These are phyloP conservation scores for Annulohypoxylon bovei DNA, from an alignment of 495 filamentous ascomycete genomes.

Conservation along the genomic window DNA sequence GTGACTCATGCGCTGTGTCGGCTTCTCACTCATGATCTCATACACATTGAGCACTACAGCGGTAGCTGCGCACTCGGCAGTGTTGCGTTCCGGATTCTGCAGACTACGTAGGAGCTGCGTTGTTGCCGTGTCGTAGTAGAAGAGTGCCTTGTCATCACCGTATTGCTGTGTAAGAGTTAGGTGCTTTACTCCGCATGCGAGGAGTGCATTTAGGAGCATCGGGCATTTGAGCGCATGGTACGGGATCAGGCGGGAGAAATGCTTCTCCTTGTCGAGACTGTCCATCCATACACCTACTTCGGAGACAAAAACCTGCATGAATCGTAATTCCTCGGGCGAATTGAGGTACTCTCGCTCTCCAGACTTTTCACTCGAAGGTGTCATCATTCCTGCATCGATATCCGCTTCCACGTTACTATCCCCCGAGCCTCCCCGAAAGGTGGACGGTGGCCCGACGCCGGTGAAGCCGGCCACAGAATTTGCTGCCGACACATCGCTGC, in stretches of 20 bases:
- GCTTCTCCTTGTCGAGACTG: conserved; percentile 84
- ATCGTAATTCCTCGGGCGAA: conserved; percentile 77
- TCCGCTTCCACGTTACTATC: conserved; percentile 29
- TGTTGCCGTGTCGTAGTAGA: conserved; percentile 86
- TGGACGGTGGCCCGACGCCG: conserved; percentile 37
- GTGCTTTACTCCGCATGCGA: conserved; percentile 90
- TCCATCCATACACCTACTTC: conserved; percentile 97
- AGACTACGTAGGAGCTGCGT: conserved; percentile 74
- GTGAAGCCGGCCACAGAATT: conserved; percentile 45
- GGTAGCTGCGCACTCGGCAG: conserved; percentile 85
- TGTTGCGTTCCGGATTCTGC: conserved; percentile 85
- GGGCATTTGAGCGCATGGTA: conserved; percentile 83
- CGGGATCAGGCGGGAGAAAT: conserved; percentile 86
- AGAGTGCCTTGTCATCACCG: conserved; percentile 77
- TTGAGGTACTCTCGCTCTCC: conserved; percentile 67
- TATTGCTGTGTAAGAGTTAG: conserved; percentile 77
- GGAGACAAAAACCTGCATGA: conserved; percentile 91
- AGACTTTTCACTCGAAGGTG: conserved; percentile 59
- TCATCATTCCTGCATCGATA: conserved; percentile 54
- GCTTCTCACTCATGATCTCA: conserved; percentile 85
- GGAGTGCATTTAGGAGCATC: conserved; percentile 89
- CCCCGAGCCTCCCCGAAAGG: conserved; percentile 35
- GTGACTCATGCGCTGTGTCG: conserved; percentile 82
- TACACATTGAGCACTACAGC: conserved; percentile 92
- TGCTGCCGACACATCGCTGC: conserved; percentile 46